Evolutionary conservation across 2,329 filamentous ascomycete genomes (phyloP).

Genomic region (Rhinocladiella similis): DNA sequence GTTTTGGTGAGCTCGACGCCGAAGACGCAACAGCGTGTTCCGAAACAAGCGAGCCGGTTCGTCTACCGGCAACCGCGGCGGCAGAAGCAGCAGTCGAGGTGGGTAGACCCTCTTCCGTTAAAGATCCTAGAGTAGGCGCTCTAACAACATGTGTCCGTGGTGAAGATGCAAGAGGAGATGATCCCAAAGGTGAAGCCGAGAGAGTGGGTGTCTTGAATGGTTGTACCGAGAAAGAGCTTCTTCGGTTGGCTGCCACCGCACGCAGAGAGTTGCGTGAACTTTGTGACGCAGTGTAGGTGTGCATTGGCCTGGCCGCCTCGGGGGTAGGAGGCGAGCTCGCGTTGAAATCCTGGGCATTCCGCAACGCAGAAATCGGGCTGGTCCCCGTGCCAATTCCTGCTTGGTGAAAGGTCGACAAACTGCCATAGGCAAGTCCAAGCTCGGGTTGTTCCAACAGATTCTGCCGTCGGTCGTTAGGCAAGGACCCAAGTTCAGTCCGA

Average conservation of each 20-base stretch:
- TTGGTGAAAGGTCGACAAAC: constrained; percentile 80
- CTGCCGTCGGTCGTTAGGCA: constrained; percentile 61
- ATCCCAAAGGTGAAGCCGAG: constrained; percentile 76
- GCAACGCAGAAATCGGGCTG: constrained; percentile 81
- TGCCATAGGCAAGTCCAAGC: constrained; percentile 80
- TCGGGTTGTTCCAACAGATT: constrained; percentile 54
- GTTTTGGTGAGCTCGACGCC: constrained; percentile 74
- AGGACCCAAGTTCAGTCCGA: constrained; percentile 60
- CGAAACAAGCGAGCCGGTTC: constrained; percentile 54
- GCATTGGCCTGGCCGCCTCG: constrained; percentile 50
- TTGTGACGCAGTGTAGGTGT: constrained; percentile 46
- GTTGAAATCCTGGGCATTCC: constrained; percentile 61
- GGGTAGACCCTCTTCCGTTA: constrained; percentile 43
- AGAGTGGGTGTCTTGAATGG: constrained; percentile 95
- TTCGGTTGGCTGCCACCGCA: constrained; percentile 56
- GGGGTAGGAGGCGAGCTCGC: constrained; percentile 52
- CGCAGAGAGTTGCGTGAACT: constrained; percentile 52
- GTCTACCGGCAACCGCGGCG: constrained; percentile 35
- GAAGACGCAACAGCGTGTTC: constrained; percentile 66
- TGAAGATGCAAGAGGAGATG: constrained; percentile 51
- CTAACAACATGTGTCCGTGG: constrained; percentile 51
- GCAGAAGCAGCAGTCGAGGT: constrained; percentile 40
- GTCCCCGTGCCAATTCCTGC: constrained; percentile 75
- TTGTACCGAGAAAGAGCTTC: constrained; percentile 85
- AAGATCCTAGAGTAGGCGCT: constrained; percentile 37